phyloP scores from a whole-genome alignment of 352 stramenopile species.

The Pythium brassicae region DNA sequence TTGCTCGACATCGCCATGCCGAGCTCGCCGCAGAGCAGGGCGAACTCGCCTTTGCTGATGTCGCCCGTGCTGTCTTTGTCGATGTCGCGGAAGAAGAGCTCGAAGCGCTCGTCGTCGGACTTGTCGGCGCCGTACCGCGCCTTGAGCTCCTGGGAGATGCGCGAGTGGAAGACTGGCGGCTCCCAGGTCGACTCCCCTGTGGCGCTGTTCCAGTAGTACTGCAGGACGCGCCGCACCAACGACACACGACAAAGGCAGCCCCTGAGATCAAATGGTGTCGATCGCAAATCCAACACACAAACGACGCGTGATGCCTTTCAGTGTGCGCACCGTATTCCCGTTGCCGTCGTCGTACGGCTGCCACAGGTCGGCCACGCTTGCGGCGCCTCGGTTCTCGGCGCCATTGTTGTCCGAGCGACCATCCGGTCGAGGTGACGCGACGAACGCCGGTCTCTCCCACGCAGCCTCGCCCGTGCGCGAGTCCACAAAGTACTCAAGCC shows the following conservation, averaged over 20 bases:
- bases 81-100: slow-evolving; percentile 62
- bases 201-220: slow-evolving; percentile 76
- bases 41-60: slow-evolving; percentile 65
- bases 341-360: slow-evolving; percentile 53
- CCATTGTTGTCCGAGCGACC: neutral
- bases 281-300: neutral
- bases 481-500: slow-evolving; percentile 59
- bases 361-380: slow-evolving; percentile 28
- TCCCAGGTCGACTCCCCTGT: slow-evolving; percentile 66
- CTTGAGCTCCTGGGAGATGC: slow-evolving; percentile 51
- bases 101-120: slow-evolving; percentile 53
- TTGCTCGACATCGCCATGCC: slow-evolving; percentile 55
- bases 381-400: neutral
- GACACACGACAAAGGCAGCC: no score
- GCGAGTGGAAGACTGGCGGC: slow-evolving; percentile 40
- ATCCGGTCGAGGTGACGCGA: slow-evolving; percentile 9
- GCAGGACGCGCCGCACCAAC: neutral
- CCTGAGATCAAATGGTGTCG: neutral
- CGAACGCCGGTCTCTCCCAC: slow-evolving; percentile 41
- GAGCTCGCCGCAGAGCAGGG: slow-evolving; percentile 57
- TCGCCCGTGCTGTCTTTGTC: slow-evolving; percentile 52
- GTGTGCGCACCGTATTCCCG: slow-evolving; percentile 45
- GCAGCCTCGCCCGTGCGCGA: slow-evolving; percentile 51
- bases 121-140: slow-evolving; percentile 43
- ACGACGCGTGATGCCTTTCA: neutral